Conservation (phyloP, 345 rosid genomes). For the Euphorbia tirucalli region DNA sequence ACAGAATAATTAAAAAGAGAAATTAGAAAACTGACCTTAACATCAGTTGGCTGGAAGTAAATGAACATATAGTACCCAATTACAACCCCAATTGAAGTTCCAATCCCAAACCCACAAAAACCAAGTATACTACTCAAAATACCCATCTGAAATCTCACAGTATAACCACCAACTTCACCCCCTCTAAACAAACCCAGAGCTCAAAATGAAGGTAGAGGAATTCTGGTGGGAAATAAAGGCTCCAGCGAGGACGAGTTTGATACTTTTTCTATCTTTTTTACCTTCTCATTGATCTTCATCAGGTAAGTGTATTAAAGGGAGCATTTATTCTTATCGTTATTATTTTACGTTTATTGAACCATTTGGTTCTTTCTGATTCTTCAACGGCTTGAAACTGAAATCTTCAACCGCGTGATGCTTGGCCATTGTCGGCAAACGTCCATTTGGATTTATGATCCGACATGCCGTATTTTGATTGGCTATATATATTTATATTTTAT, state of each 20-base stretch:
- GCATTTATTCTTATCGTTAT: constrained; percentile 27
- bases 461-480: constrained; percentile 11
- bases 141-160: constrained; percentile 52
- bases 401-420: constrained; percentile 39
- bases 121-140: constrained; percentile 60
- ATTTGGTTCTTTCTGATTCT: constrained; percentile 3
- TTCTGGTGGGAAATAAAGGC: not conserved
- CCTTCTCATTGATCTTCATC: constrained; percentile 16
- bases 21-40: constrained; percentile 45
- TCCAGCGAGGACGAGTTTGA: not conserved
- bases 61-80: constrained; percentile 81
- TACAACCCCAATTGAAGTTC: constrained; percentile 65
- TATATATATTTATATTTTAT: too few species aligned
- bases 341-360: constrained; percentile 33
- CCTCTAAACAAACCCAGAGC: not conserved
- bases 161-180: not conserved
- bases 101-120: constrained; percentile 69
- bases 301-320: constrained; percentile 25
- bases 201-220: not conserved
- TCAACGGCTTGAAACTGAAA: constrained; percentile 40
- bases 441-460: constrained; percentile 19
- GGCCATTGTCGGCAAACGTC: constrained; percentile 38
- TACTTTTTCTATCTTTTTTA: not conserved
- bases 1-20: not conserved
- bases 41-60: constrained; percentile 60